These are phyloP conservation scores for Stereocaulon alpinum DNA, from an alignment of 495 filamentous ascomycete genomes.

Conservation along the genomic window DNA sequence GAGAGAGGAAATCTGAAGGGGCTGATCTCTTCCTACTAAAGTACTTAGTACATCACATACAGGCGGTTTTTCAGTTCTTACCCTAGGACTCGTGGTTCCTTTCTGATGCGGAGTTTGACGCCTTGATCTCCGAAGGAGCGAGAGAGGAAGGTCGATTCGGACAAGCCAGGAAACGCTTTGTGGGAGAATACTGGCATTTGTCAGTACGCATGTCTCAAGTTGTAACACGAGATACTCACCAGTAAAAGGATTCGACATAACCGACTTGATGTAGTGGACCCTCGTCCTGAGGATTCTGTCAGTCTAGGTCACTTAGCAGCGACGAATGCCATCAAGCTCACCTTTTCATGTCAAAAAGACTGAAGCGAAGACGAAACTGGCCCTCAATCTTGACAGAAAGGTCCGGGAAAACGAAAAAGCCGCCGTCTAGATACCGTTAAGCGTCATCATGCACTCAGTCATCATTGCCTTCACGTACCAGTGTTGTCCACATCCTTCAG, in stretches of 20 bases:
- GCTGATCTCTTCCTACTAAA: constrained; percentile 18
- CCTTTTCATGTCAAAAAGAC: constrained; percentile 74
- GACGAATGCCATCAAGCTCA: constrained; percentile 30
- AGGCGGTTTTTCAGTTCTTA: not conserved
- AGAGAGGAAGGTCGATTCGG: constrained; percentile 84
- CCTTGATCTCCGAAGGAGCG: constrained; percentile 93
- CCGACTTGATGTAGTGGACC: constrained; percentile 58
- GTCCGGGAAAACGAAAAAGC: constrained; percentile 96
- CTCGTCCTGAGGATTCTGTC: constrained; percentile 30
- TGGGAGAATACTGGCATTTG: constrained; percentile 41
- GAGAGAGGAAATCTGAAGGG: constrained; percentile 7
- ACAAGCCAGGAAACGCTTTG: constrained; percentile 82
- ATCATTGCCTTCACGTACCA: constrained; percentile 35
- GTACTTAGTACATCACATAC: not conserved
- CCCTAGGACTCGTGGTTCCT: constrained; percentile 62
- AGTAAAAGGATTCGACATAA: constrained; percentile 63
- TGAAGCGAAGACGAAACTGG: constrained; percentile 70
- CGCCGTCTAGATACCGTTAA: constrained; percentile 52
- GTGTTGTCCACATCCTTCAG: constrained; percentile 84
- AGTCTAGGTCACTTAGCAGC: constrained; percentile 23
- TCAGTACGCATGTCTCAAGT: not conserved
- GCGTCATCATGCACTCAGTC: not conserved
- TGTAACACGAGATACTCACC: constrained; percentile 34
- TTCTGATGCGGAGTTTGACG: constrained; percentile 77
- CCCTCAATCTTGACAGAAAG: constrained; percentile 78